phyloP scores from a whole-genome alignment of 106 monocot genomes.

The Apostasia ramifera region DNA sequence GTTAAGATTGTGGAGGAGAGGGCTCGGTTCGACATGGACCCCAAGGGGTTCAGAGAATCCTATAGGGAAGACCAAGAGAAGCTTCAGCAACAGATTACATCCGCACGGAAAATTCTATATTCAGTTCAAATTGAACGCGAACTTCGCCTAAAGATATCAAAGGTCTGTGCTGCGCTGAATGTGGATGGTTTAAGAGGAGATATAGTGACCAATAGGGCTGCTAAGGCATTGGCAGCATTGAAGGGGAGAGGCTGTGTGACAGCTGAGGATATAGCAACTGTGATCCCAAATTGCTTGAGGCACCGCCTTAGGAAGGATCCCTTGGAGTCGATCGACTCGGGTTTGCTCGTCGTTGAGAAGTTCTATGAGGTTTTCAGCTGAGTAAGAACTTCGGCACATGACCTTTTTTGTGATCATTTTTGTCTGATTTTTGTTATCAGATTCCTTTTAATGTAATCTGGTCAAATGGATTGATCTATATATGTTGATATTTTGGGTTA shows the following conservation, averaged over 20 bases:
- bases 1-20: slow-evolving; percentile 98
- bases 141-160: slow-evolving; percentile 85
- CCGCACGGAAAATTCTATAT: slow-evolving; percentile 48
- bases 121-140: slow-evolving; percentile 82
- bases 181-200: slow-evolving; percentile 98
- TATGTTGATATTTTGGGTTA: too few species aligned
- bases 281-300: slow-evolving; percentile 96
- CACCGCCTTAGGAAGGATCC: slow-evolving; percentile 98
- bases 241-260: slow-evolving; percentile 85
- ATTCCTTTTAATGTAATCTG: too few species aligned
- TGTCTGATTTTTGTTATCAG: too few species aligned
- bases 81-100: slow-evolving; percentile 68
- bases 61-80: slow-evolving; percentile 83
- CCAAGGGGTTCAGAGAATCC: slow-evolving; percentile 71
- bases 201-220: slow-evolving; percentile 88
- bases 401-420: too few species aligned
- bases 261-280: slow-evolving; percentile 83
- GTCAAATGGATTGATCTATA: too few species aligned
- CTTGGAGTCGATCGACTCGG: slow-evolving; percentile 92
- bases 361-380: slow-evolving; percentile 95
- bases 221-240: slow-evolving; percentile 87
- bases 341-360: slow-evolving; percentile 87
- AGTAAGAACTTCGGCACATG: not conserved
- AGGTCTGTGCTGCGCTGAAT: slow-evolving; percentile 92
- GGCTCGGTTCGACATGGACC: slow-evolving; percentile 71